phyloP scores from a whole-genome alignment of 140 eudicot genomes.

The Anethum foeniculum region DNA sequence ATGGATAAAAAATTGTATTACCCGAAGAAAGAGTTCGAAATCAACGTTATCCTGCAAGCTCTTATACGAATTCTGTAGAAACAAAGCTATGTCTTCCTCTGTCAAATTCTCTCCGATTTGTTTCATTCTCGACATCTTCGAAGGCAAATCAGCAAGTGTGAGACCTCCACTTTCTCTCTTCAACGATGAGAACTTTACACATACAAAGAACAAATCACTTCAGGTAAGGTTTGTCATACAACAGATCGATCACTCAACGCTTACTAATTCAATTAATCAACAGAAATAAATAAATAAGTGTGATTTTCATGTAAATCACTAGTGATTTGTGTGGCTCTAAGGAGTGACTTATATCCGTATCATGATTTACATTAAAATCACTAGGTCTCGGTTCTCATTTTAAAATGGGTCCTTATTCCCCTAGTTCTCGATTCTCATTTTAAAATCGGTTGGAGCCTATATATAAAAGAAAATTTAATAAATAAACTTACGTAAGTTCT shows the following conservation, averaged over 20 bases:
- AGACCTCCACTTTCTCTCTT: conserved; percentile 29
- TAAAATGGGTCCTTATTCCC: too few relatives aligned
- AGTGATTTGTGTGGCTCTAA: not conserved
- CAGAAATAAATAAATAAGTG: not conserved
- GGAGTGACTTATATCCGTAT: not conserved
- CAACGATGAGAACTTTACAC: conserved; percentile 3
- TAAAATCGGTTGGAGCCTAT: not conserved
- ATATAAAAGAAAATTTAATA: not conserved
- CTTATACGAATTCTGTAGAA: conserved; percentile 33
- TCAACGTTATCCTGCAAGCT: conserved; percentile 41
- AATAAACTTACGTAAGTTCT: conserved; percentile 58
- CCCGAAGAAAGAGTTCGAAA: conserved; percentile 61
- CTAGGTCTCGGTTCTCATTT: not conserved
- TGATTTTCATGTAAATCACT: not conserved
- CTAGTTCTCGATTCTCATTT: not conserved
- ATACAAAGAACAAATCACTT: not conserved
- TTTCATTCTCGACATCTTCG: conserved; percentile 47
- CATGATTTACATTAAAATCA: not conserved
- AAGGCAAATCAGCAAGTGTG: conserved; percentile 44
- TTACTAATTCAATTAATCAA: not conserved
- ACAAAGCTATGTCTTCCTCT: conserved; percentile 40
- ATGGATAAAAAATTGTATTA: not conserved
- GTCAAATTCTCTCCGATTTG: conserved; percentile 49
- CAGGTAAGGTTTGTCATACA: not conserved
- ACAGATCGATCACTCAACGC: not conserved